Conservation (phyloP, 2,329 filamentous ascomycete genomes). For the Penicillium sp. region DNA sequence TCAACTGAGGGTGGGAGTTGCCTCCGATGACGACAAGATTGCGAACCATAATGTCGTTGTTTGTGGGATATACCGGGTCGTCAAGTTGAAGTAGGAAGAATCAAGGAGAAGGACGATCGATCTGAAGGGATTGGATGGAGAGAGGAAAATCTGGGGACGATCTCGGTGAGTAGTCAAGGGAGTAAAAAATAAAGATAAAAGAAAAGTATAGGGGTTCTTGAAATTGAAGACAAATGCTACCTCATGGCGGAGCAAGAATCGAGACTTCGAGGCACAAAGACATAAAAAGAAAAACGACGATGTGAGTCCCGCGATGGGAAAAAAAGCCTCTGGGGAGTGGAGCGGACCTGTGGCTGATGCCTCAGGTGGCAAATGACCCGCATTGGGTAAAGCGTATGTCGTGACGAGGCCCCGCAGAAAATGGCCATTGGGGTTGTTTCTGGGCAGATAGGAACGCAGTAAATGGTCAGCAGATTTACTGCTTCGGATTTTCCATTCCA, state of each 20-base stretch:
- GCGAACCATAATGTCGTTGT: slow-evolving; percentile 67
- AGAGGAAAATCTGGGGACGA: slow-evolving; percentile 31
- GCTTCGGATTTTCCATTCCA: slow-evolving; percentile 5
- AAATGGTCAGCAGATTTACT: slow-evolving; percentile 13
- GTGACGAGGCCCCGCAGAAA: slow-evolving; percentile 25
- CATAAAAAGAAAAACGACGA: slow-evolving; percentile 27
- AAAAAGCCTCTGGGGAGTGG: slow-evolving; percentile 40
- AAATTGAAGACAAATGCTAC: slow-evolving; percentile 28
- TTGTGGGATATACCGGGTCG: slow-evolving; percentile 6
- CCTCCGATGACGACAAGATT: slow-evolving; percentile 93
- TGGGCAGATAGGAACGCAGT: neutral
- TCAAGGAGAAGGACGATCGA: slow-evolving; percentile 17
- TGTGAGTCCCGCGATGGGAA: slow-evolving; percentile 37
- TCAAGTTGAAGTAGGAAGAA: slow-evolving; percentile 12
- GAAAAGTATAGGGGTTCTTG: slow-evolving; percentile 1
- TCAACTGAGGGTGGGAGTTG: slow-evolving; percentile 85
- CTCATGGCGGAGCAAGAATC: slow-evolving; percentile 34
- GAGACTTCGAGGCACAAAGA: slow-evolving; percentile 22
- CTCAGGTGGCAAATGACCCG: slow-evolving; percentile 27
- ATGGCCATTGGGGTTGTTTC: neutral
- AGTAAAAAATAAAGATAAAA: neutral
- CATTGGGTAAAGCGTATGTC: slow-evolving; percentile 24
- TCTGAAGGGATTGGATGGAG: slow-evolving; percentile 27
- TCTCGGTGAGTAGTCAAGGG: slow-evolving; percentile 19
- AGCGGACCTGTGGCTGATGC: slow-evolving; percentile 25